Evolutionary conservation across 2,329 filamentous ascomycete species (phyloP), one percentile per base, ranked within the genome.

Genomic region (Aciculosporium take): DNA sequence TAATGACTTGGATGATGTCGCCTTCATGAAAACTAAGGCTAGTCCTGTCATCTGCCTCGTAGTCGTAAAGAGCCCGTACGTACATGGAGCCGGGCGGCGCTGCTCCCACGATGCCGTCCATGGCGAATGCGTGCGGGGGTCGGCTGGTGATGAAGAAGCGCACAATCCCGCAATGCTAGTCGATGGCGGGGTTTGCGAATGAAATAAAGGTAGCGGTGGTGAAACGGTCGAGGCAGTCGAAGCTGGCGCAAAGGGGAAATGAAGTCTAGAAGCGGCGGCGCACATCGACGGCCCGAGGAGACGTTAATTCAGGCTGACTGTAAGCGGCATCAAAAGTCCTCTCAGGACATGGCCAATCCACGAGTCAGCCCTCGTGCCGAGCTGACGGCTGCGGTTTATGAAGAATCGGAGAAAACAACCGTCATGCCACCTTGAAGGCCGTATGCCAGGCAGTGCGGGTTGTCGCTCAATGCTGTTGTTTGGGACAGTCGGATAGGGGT

Each of bases 1-100:
- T 98, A 54, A 98, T 89, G 53, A 98, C 91, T 65, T 96, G 89
- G 54, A 98, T 98, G 51, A 96, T 79, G 64, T 98, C 91, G 56
- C 91, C 91, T 61, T 94, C 84, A 54, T 86, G 85, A 63, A 98
- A 98, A 65, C 88, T 96, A 58, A 98, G 67, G 66, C 88, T 95
- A 37, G 89, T 96, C 54, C 86, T 80, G 64, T 98, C 91, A 65
- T 98, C 89, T 56, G 91, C 86, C 57, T 95, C 86, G 68, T 96
- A 98, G 68, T 95, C 86, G 70, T 96, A 98, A 48, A 96, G 74
- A 36, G 91, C 91, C 56, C 87, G 83, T 56, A 98, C 91, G 59
- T 91, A 96, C 69, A 95, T 81, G 56, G 79, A 76, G 58, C 76
- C 74, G 46, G 69, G 69, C 45, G 76, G 73, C 56, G 74, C 67